Base-by-base conservation (phyloP, 1,139 yeast species). In the Debaryomyces fabryi region DNA sequence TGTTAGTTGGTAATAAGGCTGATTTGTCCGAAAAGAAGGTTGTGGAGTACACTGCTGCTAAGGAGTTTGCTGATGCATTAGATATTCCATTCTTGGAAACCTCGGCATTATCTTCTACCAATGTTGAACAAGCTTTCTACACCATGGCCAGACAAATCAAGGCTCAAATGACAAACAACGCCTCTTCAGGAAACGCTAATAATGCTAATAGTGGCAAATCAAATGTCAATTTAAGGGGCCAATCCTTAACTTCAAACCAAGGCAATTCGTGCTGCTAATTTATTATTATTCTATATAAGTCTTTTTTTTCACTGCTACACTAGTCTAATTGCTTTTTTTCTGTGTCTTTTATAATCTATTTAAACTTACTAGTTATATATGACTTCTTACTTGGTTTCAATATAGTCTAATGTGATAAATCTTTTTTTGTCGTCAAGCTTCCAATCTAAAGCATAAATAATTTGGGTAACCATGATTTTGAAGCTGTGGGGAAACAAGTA, bases 71-170 rank as follows among this genome's bases (percentile, higher is more conserved):
- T 44, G 98, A 93, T 69, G 88, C 96, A 32, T 84, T 93, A 69
- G 96, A 92, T 58, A 89, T 93, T 63, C 97, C 97, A 51, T 91
- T 93, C 71, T 82, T 93, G 71, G 99, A 93, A 74, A 95, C 99
- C 10, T 88, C 96, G 30, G 99, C 99, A 30, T 83, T 92, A 68
- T 88, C 88, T 60, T 88, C 97, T 34, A 90, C 97, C 52, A 93
- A 93, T 66, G 99, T 93, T 59, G 99, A 95, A 71, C 97, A 93
- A 71, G 98, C 99, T 13, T 93, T 93, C 75, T 85, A 90, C 78
- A 90, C 97, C 57, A 93, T 93, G 99, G 97, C 99, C 8, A 87
- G 96, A 71, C 98, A 95, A 71, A 93, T 93, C 67, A 95, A 95
- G 78, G 96, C 96, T 56, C 91, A 92, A 65, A 89, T 92, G 90